These are phyloP conservation scores for Rubia tinctorum DNA, from an alignment of 305 asterid genomes.

Conservation along the genomic window DNA sequence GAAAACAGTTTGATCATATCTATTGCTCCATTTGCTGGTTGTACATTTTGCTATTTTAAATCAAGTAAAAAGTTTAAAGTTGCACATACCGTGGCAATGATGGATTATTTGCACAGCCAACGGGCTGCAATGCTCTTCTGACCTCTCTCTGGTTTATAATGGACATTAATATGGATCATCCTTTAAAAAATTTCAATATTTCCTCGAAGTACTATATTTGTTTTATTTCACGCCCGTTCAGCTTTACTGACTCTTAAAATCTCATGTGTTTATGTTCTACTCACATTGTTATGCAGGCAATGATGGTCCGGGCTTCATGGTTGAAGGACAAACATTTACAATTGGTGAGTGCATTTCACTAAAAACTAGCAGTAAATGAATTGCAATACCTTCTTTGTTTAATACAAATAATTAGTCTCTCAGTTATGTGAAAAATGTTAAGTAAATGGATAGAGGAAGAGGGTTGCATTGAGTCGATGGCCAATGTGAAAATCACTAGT, in stretches of 20 bases:
- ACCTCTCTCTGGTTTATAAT: too few species aligned
- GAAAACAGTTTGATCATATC: not conserved
- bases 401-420: not conserved
- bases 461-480: too few species aligned
- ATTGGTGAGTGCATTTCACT: constrained; percentile 55
- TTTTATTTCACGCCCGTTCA: not conserved
- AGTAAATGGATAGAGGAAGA: too few species aligned
- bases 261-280: not conserved
- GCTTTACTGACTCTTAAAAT: not conserved
- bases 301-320: constrained; percentile 77
- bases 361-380: not conserved
- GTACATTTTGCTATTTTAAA: not conserved
- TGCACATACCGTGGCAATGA: too few species aligned
- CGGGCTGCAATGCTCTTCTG: too few species aligned
- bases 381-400: not conserved
- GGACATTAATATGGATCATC: too few species aligned
- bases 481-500: too few species aligned
- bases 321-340: constrained; percentile 95
- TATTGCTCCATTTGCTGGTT: not conserved
- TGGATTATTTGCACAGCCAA: too few species aligned
- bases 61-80: not conserved
- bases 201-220: not conserved
- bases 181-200: too few species aligned
- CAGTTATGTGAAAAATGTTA: not conserved
- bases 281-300: constrained; percentile 49